Evolutionary conservation across 2,329 filamentous ascomycete genomes (phyloP).

Genomic region (Scedosporium minutisporum): DNA sequence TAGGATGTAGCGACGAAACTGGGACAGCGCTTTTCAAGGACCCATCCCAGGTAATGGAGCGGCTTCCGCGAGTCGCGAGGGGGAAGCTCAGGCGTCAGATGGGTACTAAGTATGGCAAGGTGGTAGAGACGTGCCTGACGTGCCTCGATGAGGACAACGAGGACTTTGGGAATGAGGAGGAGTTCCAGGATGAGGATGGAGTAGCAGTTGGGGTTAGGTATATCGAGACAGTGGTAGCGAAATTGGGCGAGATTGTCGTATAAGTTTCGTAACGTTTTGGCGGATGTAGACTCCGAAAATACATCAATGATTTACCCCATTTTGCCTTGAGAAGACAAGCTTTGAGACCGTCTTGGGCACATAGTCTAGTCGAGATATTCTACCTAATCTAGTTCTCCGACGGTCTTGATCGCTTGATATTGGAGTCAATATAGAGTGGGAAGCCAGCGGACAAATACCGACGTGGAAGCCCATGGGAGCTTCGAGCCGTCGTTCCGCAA

Average conservation of each 20-base stretch:
- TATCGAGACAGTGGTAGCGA: constrained; percentile 18
- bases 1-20: background rate
- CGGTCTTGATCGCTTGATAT: too few relatives aligned
- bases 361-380: too few relatives aligned
- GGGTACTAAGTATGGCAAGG: constrained; percentile 27
- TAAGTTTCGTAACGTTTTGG: too few relatives aligned
- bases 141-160: constrained; percentile 20
- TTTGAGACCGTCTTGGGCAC: too few relatives aligned
- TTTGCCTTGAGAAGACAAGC: too few relatives aligned
- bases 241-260: background rate
- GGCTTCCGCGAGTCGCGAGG: constrained; percentile 23
- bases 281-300: too few relatives aligned
- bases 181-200: constrained; percentile 21
- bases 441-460: too few relatives aligned
- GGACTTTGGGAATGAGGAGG: constrained; percentile 18
- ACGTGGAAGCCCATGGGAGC: too few relatives aligned
- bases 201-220: constrained; percentile 19
- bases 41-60: background rate
- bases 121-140: constrained; percentile 31
- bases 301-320: too few relatives aligned
- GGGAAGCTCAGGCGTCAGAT: constrained; percentile 27
- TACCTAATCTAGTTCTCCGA: too few relatives aligned
- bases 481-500: too few relatives aligned
- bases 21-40: background rate
- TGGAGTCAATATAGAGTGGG: too few relatives aligned